Evolutionary conservation across 1,139 yeast species (phyloP).

Genomic region (Debaryomyces fabryi): DNA sequence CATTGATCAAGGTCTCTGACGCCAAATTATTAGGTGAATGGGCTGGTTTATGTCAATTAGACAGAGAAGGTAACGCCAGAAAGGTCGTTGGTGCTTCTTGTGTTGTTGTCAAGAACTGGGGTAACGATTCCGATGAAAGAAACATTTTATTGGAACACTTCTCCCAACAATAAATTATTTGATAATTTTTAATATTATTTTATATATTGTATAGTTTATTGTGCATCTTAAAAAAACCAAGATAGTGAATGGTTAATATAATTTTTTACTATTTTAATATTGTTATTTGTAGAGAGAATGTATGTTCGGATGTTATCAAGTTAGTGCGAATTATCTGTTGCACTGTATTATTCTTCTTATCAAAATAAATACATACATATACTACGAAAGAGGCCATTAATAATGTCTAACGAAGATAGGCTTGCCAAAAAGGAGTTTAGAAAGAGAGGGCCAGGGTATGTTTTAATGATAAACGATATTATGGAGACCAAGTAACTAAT

Average conservation of each 20-base stretch:
- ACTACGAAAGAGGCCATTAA: not conserved
- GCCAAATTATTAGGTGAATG: constrained; percentile 99
- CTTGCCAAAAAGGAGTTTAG: constrained; percentile 30
- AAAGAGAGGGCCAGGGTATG: constrained; percentile 48
- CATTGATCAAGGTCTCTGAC: constrained; percentile 98
- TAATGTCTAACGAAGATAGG: constrained; percentile 19
- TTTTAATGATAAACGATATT: constrained; percentile 10
- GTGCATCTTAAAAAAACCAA: constrained; percentile 1
- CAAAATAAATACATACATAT: not conserved
- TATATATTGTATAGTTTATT: constrained; percentile 8
- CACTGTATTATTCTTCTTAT: not conserved
- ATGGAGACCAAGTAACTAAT: constrained; percentile 13
- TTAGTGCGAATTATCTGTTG: not conserved
- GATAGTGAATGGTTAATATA: constrained; percentile 8
- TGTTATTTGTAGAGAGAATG: not conserved
- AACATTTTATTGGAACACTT: constrained; percentile 95
- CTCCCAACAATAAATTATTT: constrained; percentile 70
- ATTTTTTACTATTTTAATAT: constrained; percentile 3
- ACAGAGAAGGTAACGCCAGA: constrained; percentile 99
- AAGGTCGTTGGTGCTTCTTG: constrained; percentile 99
- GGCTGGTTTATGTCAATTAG: constrained; percentile 99
- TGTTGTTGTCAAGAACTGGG: constrained; percentile 99
- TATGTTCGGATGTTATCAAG: not conserved
- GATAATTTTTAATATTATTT: constrained; percentile 1
- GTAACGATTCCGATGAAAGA: constrained; percentile 99